These are phyloP conservation scores for Lecanicillium sp. DNA, from an alignment of 2,329 filamentous ascomycete species.

Conservation along the genomic window DNA sequence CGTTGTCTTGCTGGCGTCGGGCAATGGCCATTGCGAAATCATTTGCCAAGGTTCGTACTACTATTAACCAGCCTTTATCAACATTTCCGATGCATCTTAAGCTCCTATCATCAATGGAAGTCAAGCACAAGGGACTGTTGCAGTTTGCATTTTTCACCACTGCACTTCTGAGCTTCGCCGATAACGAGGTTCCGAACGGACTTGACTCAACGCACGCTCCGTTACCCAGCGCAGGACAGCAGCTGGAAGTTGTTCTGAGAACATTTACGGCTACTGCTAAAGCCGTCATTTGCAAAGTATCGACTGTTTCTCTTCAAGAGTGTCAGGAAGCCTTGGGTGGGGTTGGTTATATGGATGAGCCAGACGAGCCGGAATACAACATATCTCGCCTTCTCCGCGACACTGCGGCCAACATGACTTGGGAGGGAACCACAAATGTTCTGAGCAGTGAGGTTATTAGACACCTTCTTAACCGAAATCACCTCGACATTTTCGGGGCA, in stretches of 20 bases:
- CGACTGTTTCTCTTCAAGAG: constrained; percentile 1
- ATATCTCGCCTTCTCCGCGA: constrained; percentile 2
- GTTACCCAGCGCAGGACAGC: not conserved
- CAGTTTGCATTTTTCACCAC: constrained; percentile 5
- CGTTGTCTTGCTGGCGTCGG: constrained; percentile 2
- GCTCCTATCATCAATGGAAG: constrained; percentile 1
- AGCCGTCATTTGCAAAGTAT: constrained; percentile 1
- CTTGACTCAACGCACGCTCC: not conserved
- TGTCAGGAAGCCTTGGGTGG: constrained; percentile 6
- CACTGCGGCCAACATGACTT: constrained; percentile 3
- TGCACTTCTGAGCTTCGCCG: constrained; percentile 5
- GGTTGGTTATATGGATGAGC: constrained; percentile 7
- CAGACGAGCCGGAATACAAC: constrained; percentile 7
- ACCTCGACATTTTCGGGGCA: not conserved
- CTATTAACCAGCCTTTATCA: constrained; percentile 1
- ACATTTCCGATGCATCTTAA: constrained; percentile 5
- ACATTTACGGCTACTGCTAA: constrained; percentile 4
- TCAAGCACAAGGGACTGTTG: constrained; percentile 2
- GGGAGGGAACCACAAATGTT: constrained; percentile 9
- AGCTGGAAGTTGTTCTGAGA: constrained; percentile 1
- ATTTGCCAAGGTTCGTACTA: constrained; percentile 2
- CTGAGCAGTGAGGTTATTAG: constrained; percentile 5
- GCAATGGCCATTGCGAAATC: constrained; percentile 3
- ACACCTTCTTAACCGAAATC: not conserved
- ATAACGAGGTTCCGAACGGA: constrained; percentile 1